Percentiles rank a stretch among this genome's conserved stretches.
Evolutionary conservation across 2,329 filamentous ascomycete species (phyloP).

Genomic region (Diaporthe citri): DNA sequence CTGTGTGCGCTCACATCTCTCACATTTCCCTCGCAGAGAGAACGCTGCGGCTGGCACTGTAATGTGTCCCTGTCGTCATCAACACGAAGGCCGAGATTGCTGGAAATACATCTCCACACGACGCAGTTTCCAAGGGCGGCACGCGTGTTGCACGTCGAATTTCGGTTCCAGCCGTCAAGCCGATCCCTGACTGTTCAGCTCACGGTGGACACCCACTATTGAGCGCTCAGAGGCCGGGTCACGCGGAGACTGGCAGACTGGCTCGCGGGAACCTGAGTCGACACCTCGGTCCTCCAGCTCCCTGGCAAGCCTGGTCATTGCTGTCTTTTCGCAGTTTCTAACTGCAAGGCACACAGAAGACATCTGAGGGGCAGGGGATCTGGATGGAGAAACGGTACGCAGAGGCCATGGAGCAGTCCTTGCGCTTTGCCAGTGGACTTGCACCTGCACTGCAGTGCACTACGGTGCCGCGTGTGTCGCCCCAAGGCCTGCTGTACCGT

Average conservation of each 20-base stretch:
- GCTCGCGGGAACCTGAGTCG: not conserved
- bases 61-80: slow-evolving; percentile 22
- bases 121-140: slow-evolving; percentile 5
- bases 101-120: slow-evolving; percentile 33
- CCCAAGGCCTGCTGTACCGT: not conserved
- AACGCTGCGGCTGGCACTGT: slow-evolving; percentile 1
- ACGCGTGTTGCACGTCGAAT: slow-evolving; percentile 19
- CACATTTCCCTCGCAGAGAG: not conserved
- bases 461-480: not conserved
- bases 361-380: not conserved
- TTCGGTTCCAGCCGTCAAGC: slow-evolving; percentile 29
- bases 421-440: not conserved
- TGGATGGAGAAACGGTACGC: not conserved
- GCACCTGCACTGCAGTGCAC: not conserved
- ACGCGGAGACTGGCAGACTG: not conserved
- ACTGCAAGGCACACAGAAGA: not conserved
- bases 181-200: slow-evolving; percentile 27
- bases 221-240: not conserved
- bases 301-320: not conserved
- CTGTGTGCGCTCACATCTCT: not conserved
- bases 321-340: not conserved
- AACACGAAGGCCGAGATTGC: slow-evolving; percentile 33
- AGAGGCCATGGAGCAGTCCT: not conserved
- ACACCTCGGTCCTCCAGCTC: not conserved
- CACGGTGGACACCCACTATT: slow-evolving; percentile 13